These are phyloP conservation scores for Zygotorulaspora danielsina DNA, from an alignment of 805 yeast species.

Conservation along the genomic window DNA sequence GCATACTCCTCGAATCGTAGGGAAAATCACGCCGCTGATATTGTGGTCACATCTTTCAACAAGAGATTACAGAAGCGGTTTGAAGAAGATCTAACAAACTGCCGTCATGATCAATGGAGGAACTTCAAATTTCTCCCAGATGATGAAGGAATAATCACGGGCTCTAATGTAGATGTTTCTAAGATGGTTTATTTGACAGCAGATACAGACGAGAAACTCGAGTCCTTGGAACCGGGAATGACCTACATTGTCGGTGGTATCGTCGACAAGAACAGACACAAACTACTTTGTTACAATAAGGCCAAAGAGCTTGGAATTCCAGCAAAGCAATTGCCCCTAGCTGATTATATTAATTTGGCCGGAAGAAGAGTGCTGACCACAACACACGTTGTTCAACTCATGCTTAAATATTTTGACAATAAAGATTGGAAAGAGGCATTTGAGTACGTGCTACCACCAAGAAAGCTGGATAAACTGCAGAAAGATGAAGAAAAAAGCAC, in stretches of 20 bases:
- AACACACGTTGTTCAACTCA: slow-evolving; percentile 87
- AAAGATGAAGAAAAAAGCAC: not conserved
- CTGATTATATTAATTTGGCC: slow-evolving; percentile 71
- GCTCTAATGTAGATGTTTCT: slow-evolving; percentile 35
- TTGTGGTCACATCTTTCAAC: slow-evolving; percentile 61
- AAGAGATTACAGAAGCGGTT: slow-evolving; percentile 65
- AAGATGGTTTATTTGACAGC: slow-evolving; percentile 73
- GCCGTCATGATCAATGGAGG: slow-evolving; percentile 63
- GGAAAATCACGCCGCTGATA: slow-evolving; percentile 51
- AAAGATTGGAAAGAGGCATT: slow-evolving; percentile 84
- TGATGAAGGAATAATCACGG: slow-evolving; percentile 35
- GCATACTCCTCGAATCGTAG: slow-evolving; percentile 74
- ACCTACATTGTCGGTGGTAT: slow-evolving; percentile 93
- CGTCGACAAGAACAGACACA: slow-evolving; percentile 90
- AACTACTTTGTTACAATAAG: slow-evolving; percentile 71
- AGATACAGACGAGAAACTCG: slow-evolving; percentile 71
- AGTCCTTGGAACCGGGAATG: slow-evolving; percentile 57
- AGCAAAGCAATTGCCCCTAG: slow-evolving; percentile 82
- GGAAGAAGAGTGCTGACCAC: slow-evolving; percentile 91
- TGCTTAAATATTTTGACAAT: slow-evolving; percentile 73
- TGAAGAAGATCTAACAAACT: slow-evolving; percentile 50
- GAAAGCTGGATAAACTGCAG: slow-evolving; percentile 46
- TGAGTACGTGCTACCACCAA: slow-evolving; percentile 77
- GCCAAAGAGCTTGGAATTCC: slow-evolving; percentile 67
- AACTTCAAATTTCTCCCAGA: slow-evolving; percentile 49